Evolutionary conservation across 495 filamentous ascomycete genomes (phyloP), one percentile per base, ranked within the genome.

Genomic region (Podospora australis): DNA sequence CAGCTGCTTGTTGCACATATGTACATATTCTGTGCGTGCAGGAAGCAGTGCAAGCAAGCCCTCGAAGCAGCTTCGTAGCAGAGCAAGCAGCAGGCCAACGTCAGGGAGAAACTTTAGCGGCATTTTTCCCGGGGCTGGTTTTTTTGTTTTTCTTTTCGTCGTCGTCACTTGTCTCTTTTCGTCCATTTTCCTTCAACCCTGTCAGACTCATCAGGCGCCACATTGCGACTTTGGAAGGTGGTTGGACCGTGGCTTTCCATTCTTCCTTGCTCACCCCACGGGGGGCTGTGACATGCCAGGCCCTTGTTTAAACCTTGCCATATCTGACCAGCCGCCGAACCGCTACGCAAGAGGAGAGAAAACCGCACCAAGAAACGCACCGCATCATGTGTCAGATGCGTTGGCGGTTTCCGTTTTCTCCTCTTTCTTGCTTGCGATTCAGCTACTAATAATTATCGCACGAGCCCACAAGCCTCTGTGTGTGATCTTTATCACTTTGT

Each of bases 311-410:
- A 28, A 21, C 40, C 22, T 41, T 41, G 23, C 22, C 39, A 7
- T 41, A 41, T 41, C 39, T 20, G 39, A 41, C 17, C 39, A 41
- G 39, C 40, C 23, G 40, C 40, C 9, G 40, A 13, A n/a, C 22
- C 40, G 14, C 14, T 13, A 23, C 10, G 5, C 21, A 36, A 36
- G n/a, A 36, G 5, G 34, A 30, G 26, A 30, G 6, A 13, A 6
- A 7, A 36, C 23, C 28, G 14, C n/a, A 36, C 32, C 13, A 36
- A 17, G 19, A 36, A 36, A 36, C 19, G 32, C 32, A 36, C n/a
- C 32, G 40, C 40, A 43, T 43, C 40, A 43, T 43, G 40, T 43
- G 46, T 49, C 24, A 40, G 38, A 49, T 49, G 36, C 23, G 46
- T 41, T 49, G 46, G 46, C 46, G 16, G 7, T 49, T 49, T 17